Base-by-base conservation (phyloP, 2,329 filamentous ascomycete species). In the Aspergillus niger region DNA sequence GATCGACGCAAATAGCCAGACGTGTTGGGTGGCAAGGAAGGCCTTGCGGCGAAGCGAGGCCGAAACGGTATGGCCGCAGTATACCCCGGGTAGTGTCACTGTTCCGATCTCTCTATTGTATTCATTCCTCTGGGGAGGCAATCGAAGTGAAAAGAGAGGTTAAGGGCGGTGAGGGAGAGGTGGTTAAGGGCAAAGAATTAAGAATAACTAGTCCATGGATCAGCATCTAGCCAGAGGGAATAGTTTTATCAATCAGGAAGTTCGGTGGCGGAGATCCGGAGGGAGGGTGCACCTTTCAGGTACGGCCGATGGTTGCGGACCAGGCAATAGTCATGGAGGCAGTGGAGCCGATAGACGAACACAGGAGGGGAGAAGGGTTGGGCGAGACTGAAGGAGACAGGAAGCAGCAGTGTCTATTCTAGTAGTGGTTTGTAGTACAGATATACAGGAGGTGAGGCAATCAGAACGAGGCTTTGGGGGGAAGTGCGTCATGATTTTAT, bases 401-500 rank as follows among this genome's bases (percentile, higher is more conserved):
- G 36, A 36, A 49, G n/a, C 28, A 30, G 57, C 36, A 36, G 32
- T 36, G 50, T 52, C 39, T 48, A 52, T 50, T 51, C 36, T 62
- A 57, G 55, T 36, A 57, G 55, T 30, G 28, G 28, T 52, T 26
- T 36, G 61, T 26, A 58, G 60, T 43, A 58, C 63, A 55, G 67
- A 69, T 68, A 67, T 67, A 65, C 71, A 69, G 63, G 63, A 62
- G 65, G 57, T 54, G 50, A 55, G 59, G 32, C 32, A 36, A 66
- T 64, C 63, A 61, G 63, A 67, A 55, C 64, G 66, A 59, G 62
- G 67, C 53, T 59, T 65, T 57, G 66, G 68, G 57, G 69, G 61
- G 67, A 68, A 69, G 66, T 70, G 71, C 73, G 72, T 75, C 73
- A 75, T 75, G 65, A 64, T 74, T 74, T 65, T 69, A 44, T 20